Evolutionary conservation across 1,284 basidiomycete genomes (phyloP).

Genomic region (Wolfiporia cocos): DNA sequence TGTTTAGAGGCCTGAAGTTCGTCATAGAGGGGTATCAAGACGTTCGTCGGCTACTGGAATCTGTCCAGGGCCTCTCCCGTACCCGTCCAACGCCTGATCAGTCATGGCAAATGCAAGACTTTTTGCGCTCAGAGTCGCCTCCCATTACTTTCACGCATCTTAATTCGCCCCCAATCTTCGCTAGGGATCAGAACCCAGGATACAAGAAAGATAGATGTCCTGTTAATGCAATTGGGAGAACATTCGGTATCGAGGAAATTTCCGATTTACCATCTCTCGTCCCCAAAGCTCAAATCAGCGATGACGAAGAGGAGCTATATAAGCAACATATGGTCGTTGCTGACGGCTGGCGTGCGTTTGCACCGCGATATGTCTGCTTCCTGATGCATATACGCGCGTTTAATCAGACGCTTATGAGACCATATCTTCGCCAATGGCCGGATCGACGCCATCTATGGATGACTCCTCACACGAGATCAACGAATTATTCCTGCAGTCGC

Average conservation of each 20-base stretch:
- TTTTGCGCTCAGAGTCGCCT: constrained; percentile 29
- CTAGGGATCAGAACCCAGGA: constrained; percentile 28
- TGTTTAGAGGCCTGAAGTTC: no score
- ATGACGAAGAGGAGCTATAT: constrained; percentile 33
- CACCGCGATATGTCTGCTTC: background rate
- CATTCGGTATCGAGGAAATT: constrained; percentile 8
- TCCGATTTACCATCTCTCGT: constrained; percentile 24
- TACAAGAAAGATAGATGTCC: no score
- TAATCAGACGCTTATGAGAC: constrained; percentile 12
- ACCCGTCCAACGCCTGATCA: background rate
- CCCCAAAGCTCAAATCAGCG: constrained; percentile 16
- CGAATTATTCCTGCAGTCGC: constrained; percentile 38
- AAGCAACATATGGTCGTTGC: constrained; percentile 46
- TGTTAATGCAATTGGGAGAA: no score
- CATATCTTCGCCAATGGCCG: constrained; percentile 17
- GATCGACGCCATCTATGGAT: constrained; percentile 28
- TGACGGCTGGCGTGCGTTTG: constrained; percentile 46
- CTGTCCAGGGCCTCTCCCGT: background rate
- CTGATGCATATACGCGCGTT: no score
- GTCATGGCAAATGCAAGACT: constrained; percentile 16
- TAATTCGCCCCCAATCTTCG: constrained; percentile 40
- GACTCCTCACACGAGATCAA: constrained; percentile 32
- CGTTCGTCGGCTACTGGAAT: background rate
- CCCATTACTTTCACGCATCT: constrained; percentile 25
- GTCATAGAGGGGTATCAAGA: no score